Evolutionary conservation across 495 filamentous ascomycete genomes (phyloP).

Genomic region (Penicillium subrubescens): DNA sequence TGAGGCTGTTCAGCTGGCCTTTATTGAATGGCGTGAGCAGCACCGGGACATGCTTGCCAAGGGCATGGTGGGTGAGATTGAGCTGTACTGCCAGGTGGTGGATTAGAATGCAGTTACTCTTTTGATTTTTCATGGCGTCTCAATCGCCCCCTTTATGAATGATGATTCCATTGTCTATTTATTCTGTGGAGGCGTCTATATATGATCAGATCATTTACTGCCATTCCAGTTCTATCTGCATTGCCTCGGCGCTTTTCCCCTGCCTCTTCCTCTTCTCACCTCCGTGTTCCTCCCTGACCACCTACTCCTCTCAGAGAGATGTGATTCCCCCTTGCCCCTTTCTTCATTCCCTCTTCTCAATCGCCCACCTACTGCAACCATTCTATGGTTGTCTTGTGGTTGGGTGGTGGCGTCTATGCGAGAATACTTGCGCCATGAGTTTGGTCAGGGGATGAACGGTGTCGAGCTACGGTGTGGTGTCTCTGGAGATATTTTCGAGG

Average conservation of each 20-base stretch:
- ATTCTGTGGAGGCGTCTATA: background rate
- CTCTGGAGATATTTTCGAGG: background rate
- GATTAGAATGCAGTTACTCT: slow-evolving; percentile 24
- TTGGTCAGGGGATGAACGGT: slow-evolving; percentile 24
- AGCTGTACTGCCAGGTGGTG: slow-evolving; percentile 67
- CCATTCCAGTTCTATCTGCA: slow-evolving; percentile 14
- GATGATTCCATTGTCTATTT: slow-evolving; percentile 5
- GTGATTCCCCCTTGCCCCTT: slow-evolving; percentile 6
- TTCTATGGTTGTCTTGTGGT: slow-evolving; percentile 4
- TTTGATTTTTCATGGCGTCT: background rate
- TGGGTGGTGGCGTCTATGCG: slow-evolving; percentile 8
- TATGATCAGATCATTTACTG: background rate
- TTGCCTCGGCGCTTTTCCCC: slow-evolving; percentile 22
- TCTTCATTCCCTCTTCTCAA: slow-evolving; percentile 23
- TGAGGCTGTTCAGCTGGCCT: slow-evolving; percentile 92
- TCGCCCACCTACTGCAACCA: slow-evolving; percentile 1
- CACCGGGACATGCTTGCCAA: slow-evolving; percentile 62
- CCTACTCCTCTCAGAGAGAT: slow-evolving; percentile 23
- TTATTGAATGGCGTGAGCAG: slow-evolving; percentile 86
- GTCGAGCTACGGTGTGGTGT: slow-evolving; percentile 11
- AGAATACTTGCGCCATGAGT: slow-evolving; percentile 25
- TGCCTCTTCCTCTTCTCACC: slow-evolving; percentile 3
- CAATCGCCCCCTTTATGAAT: slow-evolving; percentile 1
- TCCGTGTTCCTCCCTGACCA: slow-evolving; percentile 24
- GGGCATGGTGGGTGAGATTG: slow-evolving; percentile 79